phyloP scores from a whole-genome alignment of 805 yeast genomes.

The Teunomyces funiuensis region DNA sequence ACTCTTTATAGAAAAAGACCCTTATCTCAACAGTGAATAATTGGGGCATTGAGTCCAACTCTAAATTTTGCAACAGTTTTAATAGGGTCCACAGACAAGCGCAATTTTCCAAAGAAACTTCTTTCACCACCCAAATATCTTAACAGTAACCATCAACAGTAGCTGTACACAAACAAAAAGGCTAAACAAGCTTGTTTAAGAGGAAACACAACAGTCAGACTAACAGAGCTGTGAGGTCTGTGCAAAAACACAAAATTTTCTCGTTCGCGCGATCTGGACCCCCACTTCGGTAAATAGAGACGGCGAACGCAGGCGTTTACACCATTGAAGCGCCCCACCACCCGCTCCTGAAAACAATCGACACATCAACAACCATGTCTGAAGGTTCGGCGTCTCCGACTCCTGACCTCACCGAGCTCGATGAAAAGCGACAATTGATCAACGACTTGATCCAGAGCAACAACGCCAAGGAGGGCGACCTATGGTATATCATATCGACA shows the following conservation, averaged over 20 bases:
- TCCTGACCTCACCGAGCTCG: background rate
- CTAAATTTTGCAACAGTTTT: no score
- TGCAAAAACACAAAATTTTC: constrained; percentile 1
- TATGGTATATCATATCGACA: constrained; percentile 48
- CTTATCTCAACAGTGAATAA: no score
- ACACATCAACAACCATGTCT: background rate
- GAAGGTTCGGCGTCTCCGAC: background rate
- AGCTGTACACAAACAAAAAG: background rate
- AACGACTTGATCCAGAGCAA: constrained; percentile 17
- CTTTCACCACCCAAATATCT: no score
- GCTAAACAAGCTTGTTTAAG: no score
- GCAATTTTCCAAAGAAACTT: no score
- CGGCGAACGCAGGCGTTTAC: constrained; percentile 1
- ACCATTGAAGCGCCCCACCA: background rate
- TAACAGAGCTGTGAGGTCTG: background rate
- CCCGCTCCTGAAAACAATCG: background rate
- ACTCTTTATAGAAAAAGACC: no score
- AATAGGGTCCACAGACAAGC: no score
- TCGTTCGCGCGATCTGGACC: constrained; percentile 2
- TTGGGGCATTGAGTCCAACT: no score
- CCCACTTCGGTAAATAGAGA: background rate
- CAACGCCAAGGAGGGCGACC: constrained; percentile 45
- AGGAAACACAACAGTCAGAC: no score
- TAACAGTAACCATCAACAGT: background rate
- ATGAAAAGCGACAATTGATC: constrained; percentile 19